Evolutionary conservation across 257 asterid species (phyloP).

Genomic region (Solanum pinnatisectum): DNA sequence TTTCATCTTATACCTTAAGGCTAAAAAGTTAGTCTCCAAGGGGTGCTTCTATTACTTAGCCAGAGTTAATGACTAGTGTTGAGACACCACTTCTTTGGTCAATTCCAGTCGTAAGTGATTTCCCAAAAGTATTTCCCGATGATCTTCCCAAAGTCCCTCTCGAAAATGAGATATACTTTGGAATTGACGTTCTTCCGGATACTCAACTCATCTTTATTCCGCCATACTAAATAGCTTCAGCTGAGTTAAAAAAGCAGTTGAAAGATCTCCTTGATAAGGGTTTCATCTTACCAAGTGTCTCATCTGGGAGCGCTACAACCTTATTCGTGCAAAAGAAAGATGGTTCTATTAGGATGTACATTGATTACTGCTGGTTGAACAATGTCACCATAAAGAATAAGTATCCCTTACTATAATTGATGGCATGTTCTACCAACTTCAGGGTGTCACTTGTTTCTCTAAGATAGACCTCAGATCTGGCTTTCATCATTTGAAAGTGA

Average conservation of each 20-base stretch:
- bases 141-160: background rate
- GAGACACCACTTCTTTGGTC: background rate
- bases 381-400: background rate
- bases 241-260: background rate
- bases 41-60: too few species aligned
- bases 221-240: background rate
- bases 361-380: background rate
- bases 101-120: background rate
- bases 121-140: too few species aligned
- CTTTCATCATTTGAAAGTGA: too few species aligned
- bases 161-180: background rate
- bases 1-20: too few species aligned
- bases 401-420: background rate
- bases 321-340: too few species aligned
- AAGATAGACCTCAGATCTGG: background rate
- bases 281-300: background rate
- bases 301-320: too few species aligned
- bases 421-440: background rate
- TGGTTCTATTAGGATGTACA: background rate
- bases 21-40: background rate
- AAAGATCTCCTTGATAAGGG: background rate
- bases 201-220: background rate
- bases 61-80: background rate
- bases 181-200: background rate
- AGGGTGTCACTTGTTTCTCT: background rate